These are phyloP conservation scores for Apiotrichum laibachii DNA, from an alignment of 1,284 basidiomycete genomes.

Conservation along the genomic window DNA sequence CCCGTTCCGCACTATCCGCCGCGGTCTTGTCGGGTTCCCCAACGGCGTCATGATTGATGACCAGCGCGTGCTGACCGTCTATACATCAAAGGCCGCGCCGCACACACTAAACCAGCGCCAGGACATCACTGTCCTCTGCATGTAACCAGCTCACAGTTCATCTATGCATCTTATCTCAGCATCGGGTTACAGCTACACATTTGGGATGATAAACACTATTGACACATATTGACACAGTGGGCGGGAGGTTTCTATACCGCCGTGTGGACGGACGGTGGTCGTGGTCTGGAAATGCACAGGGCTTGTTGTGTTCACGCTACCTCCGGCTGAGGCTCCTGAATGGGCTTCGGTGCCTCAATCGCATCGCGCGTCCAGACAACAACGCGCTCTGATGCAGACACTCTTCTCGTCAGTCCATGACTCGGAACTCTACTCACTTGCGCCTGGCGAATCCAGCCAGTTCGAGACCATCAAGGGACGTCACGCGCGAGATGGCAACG, in stretches of 20 bases:
- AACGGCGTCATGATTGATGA: constrained; percentile 50
- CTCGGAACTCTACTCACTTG: not conserved
- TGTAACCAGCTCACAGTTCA: not conserved
- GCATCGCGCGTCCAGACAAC: not conserved
- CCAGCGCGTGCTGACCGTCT: constrained; percentile 39
- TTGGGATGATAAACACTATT: too few relatives aligned
- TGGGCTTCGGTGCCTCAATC: too few relatives aligned
- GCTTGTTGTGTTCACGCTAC: too few relatives aligned
- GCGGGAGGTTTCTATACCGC: too few relatives aligned
- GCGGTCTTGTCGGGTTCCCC: constrained; percentile 19
- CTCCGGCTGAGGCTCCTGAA: too few relatives aligned
- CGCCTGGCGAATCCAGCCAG: not conserved
- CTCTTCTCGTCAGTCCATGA: not conserved
- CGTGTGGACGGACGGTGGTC: too few relatives aligned
- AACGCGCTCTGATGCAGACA: not conserved
- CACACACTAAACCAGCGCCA: constrained; percentile 13
- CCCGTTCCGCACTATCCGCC: constrained; percentile 30
- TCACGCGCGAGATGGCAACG: constrained; percentile 42
- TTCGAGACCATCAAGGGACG: constrained; percentile 34
- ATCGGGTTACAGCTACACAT: too few relatives aligned
- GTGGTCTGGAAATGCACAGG: too few relatives aligned
- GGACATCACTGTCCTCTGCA: constrained; percentile 38
- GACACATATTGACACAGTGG: too few relatives aligned
- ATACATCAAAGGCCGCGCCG: not conserved
- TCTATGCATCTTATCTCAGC: too few relatives aligned